Evolutionary conservation across 768 basidiomycete genomes (phyloP), one percentile per base, ranked within the genome.

Genomic region (Lentinula raphanica): DNA sequence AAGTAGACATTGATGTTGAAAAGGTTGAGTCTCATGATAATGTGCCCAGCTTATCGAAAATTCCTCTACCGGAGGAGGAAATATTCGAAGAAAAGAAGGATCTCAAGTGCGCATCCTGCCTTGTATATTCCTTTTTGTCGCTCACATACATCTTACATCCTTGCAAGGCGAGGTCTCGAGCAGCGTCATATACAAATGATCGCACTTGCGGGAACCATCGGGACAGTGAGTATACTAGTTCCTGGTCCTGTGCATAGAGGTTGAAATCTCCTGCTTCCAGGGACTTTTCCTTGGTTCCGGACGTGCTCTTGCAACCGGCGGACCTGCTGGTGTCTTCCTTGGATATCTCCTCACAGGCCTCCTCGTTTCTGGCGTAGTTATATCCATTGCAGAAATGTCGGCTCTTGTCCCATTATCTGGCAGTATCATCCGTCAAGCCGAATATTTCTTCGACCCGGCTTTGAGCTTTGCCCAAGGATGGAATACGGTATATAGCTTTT

Each of bases 221-320:
- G 58, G 17, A 59, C 58, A 27, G 54, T 55, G 21, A 12, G 39
- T 45, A 27, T 31, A 11, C 51, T n/a, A 1, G 23, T 5, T 19
- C 8, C 2, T 12, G 11, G 11, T 40, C 8, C 39, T 23, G 8
- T 27, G 39, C 17, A n/a, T 17, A 2, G 15, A 9, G 11, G 4
- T 4, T 35, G 17, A 13, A 11, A 3, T 19, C 39, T 36, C 17
- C 12, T 38, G 3, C 7, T 31, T 21, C 12, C 31, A 55, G 54
- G 82, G 84, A 48, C 71, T 85, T 3, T 84, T 86, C 67, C 68
- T 86, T 13, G 79, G 81, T 6, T 77, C 79, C 1, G 84, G 80
- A 2, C 71, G 67, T 35, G 74, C 76, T 15, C 72, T 85, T 25
- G 72, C 74, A 0, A 74, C 74, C 28, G 82, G 78, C 5, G 85